Base-by-base conservation (phyloP, 257 asterid species). In the Avicennia marina region DNA sequence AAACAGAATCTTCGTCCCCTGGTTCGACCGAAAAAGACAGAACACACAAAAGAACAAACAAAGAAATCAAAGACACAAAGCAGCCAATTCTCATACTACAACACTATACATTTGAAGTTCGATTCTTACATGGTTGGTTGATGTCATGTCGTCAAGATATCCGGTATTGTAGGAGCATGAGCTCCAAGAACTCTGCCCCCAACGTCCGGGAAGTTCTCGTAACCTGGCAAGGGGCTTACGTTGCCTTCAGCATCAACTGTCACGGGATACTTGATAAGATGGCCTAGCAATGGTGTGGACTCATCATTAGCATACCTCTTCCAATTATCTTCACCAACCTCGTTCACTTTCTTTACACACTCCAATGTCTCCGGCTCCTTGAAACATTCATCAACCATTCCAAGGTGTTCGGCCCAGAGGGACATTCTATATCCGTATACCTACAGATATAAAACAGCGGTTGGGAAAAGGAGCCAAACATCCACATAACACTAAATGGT, bases 321-420 rank as follows among this genome's bases (percentile, higher is more conserved):
- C 98, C 96, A 87, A 65, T 90, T 90, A 0, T 65, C 83, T 32
- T 63, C 78, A 22, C 84, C 95, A 52, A 90, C 64, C 54, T 72
- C 70, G 22, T 90, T 87, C 69, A 90, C 94, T 64, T 43, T 72
- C 68, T 68, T 72, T 42, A 90, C 84, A 11, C 98, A 90, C 59
- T 81, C 86, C 63, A 81, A 18, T 0, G 76, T 61, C 67, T 70
- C 78, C 4, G 96, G 87, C 65, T 80, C 82, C 11, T 72, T 31
- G 33, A 75, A 90, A 76, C 78, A 51, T 17, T 67, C 52, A 61
- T 84, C 90, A 1, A 75, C 39, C 55, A 32, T 47, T 27, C 89
- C 98, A 49, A 85, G 93, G 75, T 90, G 98, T 67, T 90, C 98
- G 4, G 85, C 79, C 98, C 98, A 90, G 59, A 90, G 72, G 7